Evolutionary conservation across 2,329 filamentous ascomycete genomes (phyloP), one percentile per base, ranked within the genome.

Genomic region (Colletotrichum orbiculare): DNA sequence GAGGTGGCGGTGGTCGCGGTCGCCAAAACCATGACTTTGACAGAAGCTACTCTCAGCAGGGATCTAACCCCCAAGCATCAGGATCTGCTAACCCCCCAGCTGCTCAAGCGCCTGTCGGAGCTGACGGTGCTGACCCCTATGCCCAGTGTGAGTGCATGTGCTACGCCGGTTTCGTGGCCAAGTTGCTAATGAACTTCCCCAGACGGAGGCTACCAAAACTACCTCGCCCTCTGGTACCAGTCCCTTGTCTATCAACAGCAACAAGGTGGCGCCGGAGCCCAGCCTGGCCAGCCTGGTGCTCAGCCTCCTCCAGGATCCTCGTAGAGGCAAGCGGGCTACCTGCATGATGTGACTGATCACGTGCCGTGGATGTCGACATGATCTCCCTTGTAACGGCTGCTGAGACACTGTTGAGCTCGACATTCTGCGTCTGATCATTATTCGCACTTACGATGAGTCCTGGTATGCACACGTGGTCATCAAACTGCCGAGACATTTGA

Each of bases 121-220:
- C 79, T 66, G 82, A 84, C 67, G 83, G 81, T 53, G 82, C 82
- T 60, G 91, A 92, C 72, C 89, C 90, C 1, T 96, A 96, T 77
- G 92, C 92, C 62, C 84, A 89, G 62, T 96, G 87, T 89, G 81
- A 81, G 87, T 81, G 9, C 25, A 25, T 25, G 62, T 60, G 49
- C 58, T 38, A 2, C 33, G 17, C 11, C 33, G 43, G 8, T n/a
- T 11, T 38, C 9, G 25, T 15, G 13, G 10, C 11, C 34, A 38
- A 57, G 41, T 17, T 33, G 70, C 75, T 75, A 68, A 75, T 57
- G n/a, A 35, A 12, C 13, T 11, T 33, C n/a, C n/a, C 8, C 67
- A 89, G 87, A 94, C 78, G 92, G 92, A 69, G 92, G 92, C 66
- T 95, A 95, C 77, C 86, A 94, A 71, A 90, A 90, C 71, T 96